phyloP scores from a whole-genome alignment of 345 rosid species.

The Eucalyptus cloeziana region DNA sequence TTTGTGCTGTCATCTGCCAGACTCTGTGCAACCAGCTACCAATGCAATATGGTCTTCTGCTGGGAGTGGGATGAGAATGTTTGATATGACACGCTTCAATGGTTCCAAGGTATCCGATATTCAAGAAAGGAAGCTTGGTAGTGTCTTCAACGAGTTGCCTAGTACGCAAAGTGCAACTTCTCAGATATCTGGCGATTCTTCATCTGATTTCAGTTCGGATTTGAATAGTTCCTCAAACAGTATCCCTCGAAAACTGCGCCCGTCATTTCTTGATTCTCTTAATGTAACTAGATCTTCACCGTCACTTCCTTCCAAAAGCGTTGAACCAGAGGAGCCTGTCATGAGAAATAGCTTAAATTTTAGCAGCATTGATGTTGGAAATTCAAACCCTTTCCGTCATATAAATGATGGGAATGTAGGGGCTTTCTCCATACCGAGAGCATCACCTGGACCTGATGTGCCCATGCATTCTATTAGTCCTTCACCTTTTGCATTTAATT shows the following conservation, averaged over 20 bases:
- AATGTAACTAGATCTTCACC: slow-evolving; percentile 43
- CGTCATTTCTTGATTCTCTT: slow-evolving; percentile 88
- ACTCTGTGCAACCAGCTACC: slow-evolving; percentile 18
- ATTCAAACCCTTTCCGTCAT: neutral
- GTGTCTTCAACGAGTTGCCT: slow-evolving; percentile 21
- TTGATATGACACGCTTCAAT: slow-evolving; percentile 7
- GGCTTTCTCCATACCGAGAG: slow-evolving; percentile 7
- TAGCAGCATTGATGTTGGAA: slow-evolving; percentile 17
- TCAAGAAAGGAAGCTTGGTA: slow-evolving; percentile 29
- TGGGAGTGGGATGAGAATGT: slow-evolving; percentile 21
- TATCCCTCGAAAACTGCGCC: slow-evolving; percentile 47
- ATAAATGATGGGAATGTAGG: slow-evolving; percentile 8
- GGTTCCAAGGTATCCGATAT: slow-evolving; percentile 5
- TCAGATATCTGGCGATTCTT: slow-evolving; percentile 19
- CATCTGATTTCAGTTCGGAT: slow-evolving; percentile 29
- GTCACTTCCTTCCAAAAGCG: slow-evolving; percentile 22
- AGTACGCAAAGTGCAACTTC: slow-evolving; percentile 9
- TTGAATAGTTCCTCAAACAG: slow-evolving; percentile 24
- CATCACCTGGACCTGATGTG: slow-evolving; percentile 13
- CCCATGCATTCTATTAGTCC: slow-evolving; percentile 13
- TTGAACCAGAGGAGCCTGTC: slow-evolving; percentile 17
- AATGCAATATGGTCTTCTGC: slow-evolving; percentile 15
- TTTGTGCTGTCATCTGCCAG: slow-evolving; percentile 18
- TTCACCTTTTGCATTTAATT: slow-evolving; percentile 12
- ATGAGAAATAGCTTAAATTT: slow-evolving; percentile 16